phyloP scores from a whole-genome alignment of 192 early-diverging fungal genomes.

The Phlyctochytrium planicorne region DNA sequence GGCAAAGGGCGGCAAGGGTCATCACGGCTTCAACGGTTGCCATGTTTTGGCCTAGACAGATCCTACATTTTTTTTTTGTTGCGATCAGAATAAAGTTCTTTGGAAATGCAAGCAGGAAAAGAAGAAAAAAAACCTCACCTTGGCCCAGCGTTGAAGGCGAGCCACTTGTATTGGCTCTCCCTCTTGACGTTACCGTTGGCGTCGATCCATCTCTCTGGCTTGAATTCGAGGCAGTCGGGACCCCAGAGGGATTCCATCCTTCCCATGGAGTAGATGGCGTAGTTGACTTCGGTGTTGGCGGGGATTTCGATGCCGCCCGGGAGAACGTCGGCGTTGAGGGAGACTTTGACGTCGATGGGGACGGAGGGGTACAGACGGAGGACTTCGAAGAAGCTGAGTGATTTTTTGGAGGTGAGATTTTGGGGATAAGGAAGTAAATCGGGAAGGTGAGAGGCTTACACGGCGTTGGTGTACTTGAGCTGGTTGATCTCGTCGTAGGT shows the following conservation, averaged over 20 bases:
- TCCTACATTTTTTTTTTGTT: too few relatives aligned
- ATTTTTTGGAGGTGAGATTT: not conserved
- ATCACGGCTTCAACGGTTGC: slow-evolving; percentile 37
- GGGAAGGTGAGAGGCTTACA: slow-evolving; percentile 6
- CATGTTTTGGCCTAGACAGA: slow-evolving; percentile 38
- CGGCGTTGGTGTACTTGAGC: slow-evolving; percentile 51
- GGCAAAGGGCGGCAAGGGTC: slow-evolving; percentile 14
- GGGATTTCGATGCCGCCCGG: slow-evolving; percentile 55
- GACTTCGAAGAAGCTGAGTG: slow-evolving; percentile 48
- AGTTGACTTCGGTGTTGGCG: slow-evolving; percentile 47
- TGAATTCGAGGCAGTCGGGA: slow-evolving; percentile 54
- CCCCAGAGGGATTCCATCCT: slow-evolving; percentile 60
- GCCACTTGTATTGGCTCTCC: slow-evolving; percentile 24
- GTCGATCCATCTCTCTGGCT: slow-evolving; percentile 66
- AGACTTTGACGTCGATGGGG: too few relatives aligned
- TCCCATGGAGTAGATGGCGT: slow-evolving; percentile 46
- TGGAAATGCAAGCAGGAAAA: too few relatives aligned
- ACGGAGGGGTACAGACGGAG: slow-evolving; percentile 67
- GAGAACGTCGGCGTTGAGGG: slow-evolving; percentile 52
- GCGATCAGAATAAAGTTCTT: too few relatives aligned
- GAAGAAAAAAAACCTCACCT: too few relatives aligned
- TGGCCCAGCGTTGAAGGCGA: slow-evolving; percentile 39
- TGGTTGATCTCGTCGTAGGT: slow-evolving; percentile 33
- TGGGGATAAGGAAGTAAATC: not conserved
- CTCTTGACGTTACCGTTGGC: slow-evolving; percentile 19